Base-by-base conservation (phyloP, 768 basidiomycete genomes). In the Kwoniella bestiolae region DNA sequence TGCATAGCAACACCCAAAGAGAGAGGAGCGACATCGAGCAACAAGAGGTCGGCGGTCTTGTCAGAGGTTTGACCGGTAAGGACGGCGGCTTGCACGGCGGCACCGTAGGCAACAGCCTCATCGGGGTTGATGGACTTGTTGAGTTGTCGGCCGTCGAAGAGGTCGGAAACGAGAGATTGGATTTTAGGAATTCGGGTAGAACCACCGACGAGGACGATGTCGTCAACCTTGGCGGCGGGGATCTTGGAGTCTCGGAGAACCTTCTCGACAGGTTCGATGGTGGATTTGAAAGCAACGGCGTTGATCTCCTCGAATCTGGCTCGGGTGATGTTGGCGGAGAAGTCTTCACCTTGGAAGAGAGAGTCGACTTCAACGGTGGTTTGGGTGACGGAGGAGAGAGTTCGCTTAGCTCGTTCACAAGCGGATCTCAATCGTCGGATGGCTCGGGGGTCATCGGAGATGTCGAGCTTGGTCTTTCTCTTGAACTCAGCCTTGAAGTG, bases 101-200 rank as follows among this genome's bases (percentile, higher is more conserved):
- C 96, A 85, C 96, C 96, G 83, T 98, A 97, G 52, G 96, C 96
- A 76, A 99, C 96, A 77, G 96, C 96, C 85, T 99, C 96, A 80
- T 99, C 96, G 69, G 96, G 96, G 87, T 99, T 99, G 85, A 99
- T 99, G 65, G 94, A 96, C 87, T 99, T 99, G 89, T 98, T 98
- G 81, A 97, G 84, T 82, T 94, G 91, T 77, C 95, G 93, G 68
- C 93, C 94, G 82, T 91, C 91, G 82, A 99, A 99, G 87, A 89
- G 95, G 82, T 99, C 96, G 64, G 94, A 97, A 58, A 99, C 96
- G 66, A 99, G 89, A 29, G 94, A 87, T 84, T 97, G 94, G 74
- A 99, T 91, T 86, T 97, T 97, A 72, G 96, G 96, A 81, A 99
- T 99, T 88, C 96, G 96, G 76, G 96, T 99, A 63, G 96, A 99